Conservation (phyloP, 306 rosid species). For the Sophora flavescens region DNA sequence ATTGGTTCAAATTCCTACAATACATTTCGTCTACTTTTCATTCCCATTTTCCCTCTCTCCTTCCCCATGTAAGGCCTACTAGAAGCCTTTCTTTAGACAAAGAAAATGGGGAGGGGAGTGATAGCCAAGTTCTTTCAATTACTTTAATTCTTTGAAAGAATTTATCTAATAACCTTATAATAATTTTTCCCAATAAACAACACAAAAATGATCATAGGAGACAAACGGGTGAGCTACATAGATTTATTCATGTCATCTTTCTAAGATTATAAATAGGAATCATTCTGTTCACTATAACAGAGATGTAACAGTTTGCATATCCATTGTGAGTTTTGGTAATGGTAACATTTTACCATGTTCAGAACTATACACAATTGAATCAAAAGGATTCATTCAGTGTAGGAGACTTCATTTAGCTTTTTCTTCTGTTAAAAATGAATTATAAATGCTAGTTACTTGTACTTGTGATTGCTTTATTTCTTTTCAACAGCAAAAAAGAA, state of each 20-base stretch:
- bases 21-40: too few relatives aligned
- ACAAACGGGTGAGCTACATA: too few relatives aligned
- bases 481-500: not conserved
- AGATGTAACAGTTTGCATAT: not conserved
- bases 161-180: not conserved
- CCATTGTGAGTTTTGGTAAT: too few relatives aligned
- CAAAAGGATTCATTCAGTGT: not conserved
- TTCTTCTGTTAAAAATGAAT: not conserved
- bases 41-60: too few relatives aligned
- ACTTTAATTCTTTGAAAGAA: not conserved
- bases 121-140: too few relatives aligned
- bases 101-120: too few relatives aligned
- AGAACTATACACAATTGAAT: not conserved
- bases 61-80: too few relatives aligned
- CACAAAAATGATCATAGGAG: too few relatives aligned
- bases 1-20: too few relatives aligned
- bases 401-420: not conserved
- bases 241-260: not conserved
- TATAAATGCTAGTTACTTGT: not conserved
- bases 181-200: too few relatives aligned
- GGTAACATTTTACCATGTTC: not conserved
- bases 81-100: too few relatives aligned
- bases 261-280: not conserved
- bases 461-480: not conserved
- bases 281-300: not conserved